phyloP scores from a whole-genome alignment of 306 rosid species.

The Mucuna pruriens region DNA sequence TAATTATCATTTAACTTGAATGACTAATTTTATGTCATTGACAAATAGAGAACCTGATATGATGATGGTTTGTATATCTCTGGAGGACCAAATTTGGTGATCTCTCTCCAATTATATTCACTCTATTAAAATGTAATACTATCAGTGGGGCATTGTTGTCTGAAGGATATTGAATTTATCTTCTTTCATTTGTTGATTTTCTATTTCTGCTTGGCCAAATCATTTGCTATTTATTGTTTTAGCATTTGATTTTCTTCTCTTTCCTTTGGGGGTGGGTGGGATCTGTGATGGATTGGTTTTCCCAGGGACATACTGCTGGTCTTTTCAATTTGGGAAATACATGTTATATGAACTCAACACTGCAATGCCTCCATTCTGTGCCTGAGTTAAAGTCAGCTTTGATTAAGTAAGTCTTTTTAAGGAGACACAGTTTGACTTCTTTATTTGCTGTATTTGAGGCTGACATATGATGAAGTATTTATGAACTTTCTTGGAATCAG shows the following conservation, averaged over 20 bases:
- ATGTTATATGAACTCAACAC: constrained; percentile 97
- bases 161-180: constrained; percentile 1
- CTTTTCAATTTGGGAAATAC: constrained; percentile 96
- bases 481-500: constrained; percentile 52
- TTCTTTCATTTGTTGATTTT: constrained; percentile 7
- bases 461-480: constrained; percentile 22
- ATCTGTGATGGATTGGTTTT: constrained; percentile 1
- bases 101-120: not conserved
- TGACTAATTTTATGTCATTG: not conserved
- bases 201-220: constrained; percentile 5
- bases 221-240: not conserved
- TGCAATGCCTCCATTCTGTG: constrained; percentile 97
- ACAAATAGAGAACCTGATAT: not conserved
- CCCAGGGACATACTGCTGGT: constrained; percentile 94
- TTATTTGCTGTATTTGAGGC: constrained; percentile 36
- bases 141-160: not conserved
- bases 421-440: constrained; percentile 11
- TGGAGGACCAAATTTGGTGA: not conserved
- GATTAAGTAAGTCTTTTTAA: constrained; percentile 62
- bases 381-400: constrained; percentile 98
- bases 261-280: constrained; percentile 11
- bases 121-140: not conserved
- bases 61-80: not conserved
- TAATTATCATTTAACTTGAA: constrained; percentile 23
- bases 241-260: constrained; percentile 24